phyloP scores from a whole-genome alignment of 2,329 filamentous ascomycete species.

The Aspergillus vadensis region DNA sequence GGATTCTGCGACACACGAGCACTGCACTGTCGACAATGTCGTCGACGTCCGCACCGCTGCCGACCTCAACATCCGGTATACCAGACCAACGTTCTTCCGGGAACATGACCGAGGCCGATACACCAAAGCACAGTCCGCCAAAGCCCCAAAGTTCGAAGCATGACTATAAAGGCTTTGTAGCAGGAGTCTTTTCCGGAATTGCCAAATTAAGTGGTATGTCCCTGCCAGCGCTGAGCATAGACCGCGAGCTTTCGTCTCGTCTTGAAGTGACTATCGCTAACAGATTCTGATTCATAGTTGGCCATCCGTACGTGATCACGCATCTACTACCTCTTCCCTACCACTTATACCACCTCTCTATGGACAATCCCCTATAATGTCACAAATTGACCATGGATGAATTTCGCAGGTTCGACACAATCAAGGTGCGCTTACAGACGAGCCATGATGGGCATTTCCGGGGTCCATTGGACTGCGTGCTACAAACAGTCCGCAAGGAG shows the following conservation, averaged over 20 bases:
- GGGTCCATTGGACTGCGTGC: slow-evolving; percentile 81
- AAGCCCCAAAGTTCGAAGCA: slow-evolving; percentile 29
- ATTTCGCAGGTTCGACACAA: slow-evolving; percentile 76
- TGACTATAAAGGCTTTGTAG: slow-evolving; percentile 95
- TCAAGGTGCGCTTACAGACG: slow-evolving; percentile 95
- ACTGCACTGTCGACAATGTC: slow-evolving; percentile 22
- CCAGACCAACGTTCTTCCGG: slow-evolving; percentile 9
- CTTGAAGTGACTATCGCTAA: background rate
- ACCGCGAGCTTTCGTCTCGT: background rate
- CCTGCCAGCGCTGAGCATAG: background rate
- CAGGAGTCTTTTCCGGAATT: slow-evolving; percentile 92
- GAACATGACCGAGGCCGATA: slow-evolving; percentile 4
- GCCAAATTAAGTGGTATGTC: slow-evolving; percentile 78
- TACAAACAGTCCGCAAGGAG: slow-evolving; percentile 83
- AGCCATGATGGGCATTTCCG: slow-evolving; percentile 74
- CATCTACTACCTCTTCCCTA: background rate
- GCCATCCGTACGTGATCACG: slow-evolving; percentile 56
- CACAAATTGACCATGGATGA: background rate
- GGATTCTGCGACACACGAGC: background rate
- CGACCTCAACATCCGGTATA: slow-evolving; percentile 9
- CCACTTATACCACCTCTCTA: background rate
- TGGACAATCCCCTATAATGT: background rate
- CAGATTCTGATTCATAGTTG: slow-evolving; percentile 44
- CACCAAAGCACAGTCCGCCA: slow-evolving; percentile 15
- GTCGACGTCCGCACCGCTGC: slow-evolving; percentile 20